Evolutionary conservation across 306 rosid genomes (phyloP).

Genomic region (Ormosia emarginata): DNA sequence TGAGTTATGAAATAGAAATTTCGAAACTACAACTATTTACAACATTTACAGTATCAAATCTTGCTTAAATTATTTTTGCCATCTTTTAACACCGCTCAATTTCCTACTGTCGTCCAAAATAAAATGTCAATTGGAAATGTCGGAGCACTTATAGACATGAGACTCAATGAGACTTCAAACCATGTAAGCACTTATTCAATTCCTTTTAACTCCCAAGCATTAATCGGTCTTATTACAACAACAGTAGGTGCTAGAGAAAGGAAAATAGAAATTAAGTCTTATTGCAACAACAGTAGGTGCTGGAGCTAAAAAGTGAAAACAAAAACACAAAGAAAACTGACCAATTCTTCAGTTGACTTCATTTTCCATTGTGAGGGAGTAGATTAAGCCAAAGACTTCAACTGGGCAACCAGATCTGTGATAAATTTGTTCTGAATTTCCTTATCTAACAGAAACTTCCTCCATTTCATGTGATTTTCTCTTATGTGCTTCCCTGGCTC

Average conservation of each 20-base stretch:
- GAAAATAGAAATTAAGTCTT: no score
- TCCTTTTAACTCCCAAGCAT: neutral
- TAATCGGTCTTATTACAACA: no score
- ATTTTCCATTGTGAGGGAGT: neutral
- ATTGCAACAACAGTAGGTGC: no score
- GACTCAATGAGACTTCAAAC: neutral
- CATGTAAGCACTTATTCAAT: neutral
- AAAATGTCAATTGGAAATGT: no score
- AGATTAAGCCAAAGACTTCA: constrained; percentile 22
- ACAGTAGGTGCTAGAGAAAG: no score
- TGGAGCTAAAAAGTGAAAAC: neutral
- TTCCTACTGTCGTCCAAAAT: no score
- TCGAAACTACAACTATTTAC: no score
- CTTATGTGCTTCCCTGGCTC: constrained; percentile 39
- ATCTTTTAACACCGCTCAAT: no score
- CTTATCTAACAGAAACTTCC: constrained; percentile 28
- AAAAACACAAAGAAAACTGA: neutral
- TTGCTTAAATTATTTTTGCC: no score
- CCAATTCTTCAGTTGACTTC: neutral
- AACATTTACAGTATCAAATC: no score
- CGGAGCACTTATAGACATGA: no score
- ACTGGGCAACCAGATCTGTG: constrained; percentile 5
- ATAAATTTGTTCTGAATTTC: constrained; percentile 38
- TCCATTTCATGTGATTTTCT: constrained; percentile 38
- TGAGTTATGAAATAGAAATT: no score